These are phyloP conservation scores for Mycena pura DNA, from an alignment of 768 basidiomycete genomes.

Conservation along the genomic window DNA sequence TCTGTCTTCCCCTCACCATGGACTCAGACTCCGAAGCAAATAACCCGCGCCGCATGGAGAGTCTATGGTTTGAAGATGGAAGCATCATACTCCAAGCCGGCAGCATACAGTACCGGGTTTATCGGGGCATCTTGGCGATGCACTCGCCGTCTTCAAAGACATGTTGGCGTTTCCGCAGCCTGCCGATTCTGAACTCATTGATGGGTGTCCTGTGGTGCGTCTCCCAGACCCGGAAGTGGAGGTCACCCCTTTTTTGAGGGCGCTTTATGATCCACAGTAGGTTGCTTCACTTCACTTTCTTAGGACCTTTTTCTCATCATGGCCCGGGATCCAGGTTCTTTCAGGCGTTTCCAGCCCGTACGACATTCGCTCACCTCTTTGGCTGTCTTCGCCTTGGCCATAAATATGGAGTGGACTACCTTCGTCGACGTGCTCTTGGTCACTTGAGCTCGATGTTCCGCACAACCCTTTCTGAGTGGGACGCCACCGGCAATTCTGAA, in stretches of 20 bases:
- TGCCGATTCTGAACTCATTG: not conserved
- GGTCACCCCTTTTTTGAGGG: not conserved
- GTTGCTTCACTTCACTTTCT: not conserved
- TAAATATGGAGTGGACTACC: slow-evolving; percentile 19
- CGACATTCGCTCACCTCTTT: not conserved
- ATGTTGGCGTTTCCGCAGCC: slow-evolving; percentile 9
- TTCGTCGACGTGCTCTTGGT: slow-evolving; percentile 8
- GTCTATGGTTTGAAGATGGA: slow-evolving; percentile 35
- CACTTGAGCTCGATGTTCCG: slow-evolving; percentile 14
- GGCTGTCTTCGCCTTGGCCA: slow-evolving; percentile 6
- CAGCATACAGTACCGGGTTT: slow-evolving; percentile 32
- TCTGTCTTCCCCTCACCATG: not conserved
- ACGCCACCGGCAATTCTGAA: not conserved
- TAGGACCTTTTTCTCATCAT: not conserved
- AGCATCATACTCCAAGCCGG: slow-evolving; percentile 34
- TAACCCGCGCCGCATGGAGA: too few species aligned
- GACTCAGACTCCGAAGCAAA: not conserved
- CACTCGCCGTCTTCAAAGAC: slow-evolving; percentile 3
- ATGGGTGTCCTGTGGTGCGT: not conserved
- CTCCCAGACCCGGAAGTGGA: not conserved
- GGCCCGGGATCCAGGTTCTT: not conserved
- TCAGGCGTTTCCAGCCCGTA: not conserved
- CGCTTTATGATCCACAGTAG: not conserved
- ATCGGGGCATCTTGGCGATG: slow-evolving; percentile 28
- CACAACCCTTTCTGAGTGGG: slow-evolving; percentile 1